These are phyloP conservation scores for Funneliformis geosporum DNA, from an alignment of 192 early-diverging fungal species.

Conservation along the genomic window DNA sequence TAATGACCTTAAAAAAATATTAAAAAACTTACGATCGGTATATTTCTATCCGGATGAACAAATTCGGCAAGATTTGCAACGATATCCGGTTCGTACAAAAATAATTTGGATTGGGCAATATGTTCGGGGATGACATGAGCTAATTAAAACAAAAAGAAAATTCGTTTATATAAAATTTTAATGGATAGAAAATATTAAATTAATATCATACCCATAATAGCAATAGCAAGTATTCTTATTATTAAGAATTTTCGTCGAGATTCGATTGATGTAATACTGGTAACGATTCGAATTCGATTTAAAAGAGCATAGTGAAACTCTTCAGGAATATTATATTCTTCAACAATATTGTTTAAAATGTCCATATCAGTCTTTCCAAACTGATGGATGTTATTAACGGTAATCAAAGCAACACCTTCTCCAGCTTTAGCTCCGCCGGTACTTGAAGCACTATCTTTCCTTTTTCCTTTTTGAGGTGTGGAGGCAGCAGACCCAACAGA, in stretches of 20 bases:
- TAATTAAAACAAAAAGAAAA: slow-evolving; percentile 29
- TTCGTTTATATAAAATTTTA: background rate
- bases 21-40: slow-evolving; percentile 54
- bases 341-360: slow-evolving; percentile 61
- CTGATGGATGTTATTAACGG: slow-evolving; percentile 44
- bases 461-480: slow-evolving; percentile 17
- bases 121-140: slow-evolving; percentile 66
- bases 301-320: slow-evolving; percentile 79
- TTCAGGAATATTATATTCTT: slow-evolving; percentile 67
- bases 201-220: slow-evolving; percentile 65
- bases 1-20: slow-evolving; percentile 3
- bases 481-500: slow-evolving; percentile 17
- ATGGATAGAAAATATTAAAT: background rate
- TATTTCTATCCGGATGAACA: slow-evolving; percentile 64
- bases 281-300: slow-evolving; percentile 77
- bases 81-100: slow-evolving; percentile 88
- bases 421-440: slow-evolving; percentile 13
- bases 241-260: slow-evolving; percentile 62
- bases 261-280: slow-evolving; percentile 49
- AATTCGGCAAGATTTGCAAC: slow-evolving; percentile 76
- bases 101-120: slow-evolving; percentile 66
- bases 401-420: slow-evolving; percentile 63
- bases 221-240: slow-evolving; percentile 77
- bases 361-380: slow-evolving; percentile 50
- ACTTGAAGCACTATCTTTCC: slow-evolving; percentile 30